A percentile compares a stretch with the other conserved stretches of the same genome.
Evolutionary conservation across 371 early-diverging fungal genomes (phyloP).

Genomic region (Blakeslea trispora): DNA sequence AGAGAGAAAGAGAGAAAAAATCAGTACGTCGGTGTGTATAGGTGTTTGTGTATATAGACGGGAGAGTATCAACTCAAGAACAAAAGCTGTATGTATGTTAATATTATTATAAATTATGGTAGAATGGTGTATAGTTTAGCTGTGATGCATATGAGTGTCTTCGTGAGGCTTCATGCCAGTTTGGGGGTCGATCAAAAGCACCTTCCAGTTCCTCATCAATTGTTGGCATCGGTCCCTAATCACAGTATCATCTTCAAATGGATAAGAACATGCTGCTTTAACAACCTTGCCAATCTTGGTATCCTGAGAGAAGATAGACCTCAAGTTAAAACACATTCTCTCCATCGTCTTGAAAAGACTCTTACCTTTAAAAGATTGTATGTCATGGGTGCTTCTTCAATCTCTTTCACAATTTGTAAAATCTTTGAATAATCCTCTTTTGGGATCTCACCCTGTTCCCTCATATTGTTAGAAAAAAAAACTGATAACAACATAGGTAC

Average conservation of each 20-base stretch:
- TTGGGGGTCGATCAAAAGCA: constrained; percentile 26
- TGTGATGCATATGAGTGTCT: constrained; percentile 14
- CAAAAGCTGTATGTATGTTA: background rate
- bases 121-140: background rate
- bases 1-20: no score
- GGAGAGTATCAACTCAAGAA: background rate
- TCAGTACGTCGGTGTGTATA: background rate
- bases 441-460: constrained; percentile 46
- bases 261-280: constrained; percentile 43
- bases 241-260: constrained; percentile 35
- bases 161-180: background rate
- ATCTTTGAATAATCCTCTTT: constrained; percentile 49
- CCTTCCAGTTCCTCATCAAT: constrained; percentile 45
- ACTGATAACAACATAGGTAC: no score
- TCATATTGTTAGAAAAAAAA: background rate
- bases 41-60: background rate
- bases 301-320: constrained; percentile 27
- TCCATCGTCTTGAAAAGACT: background rate
- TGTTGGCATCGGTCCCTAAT: constrained; percentile 45
- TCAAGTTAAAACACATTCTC: background rate
- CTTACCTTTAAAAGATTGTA: constrained; percentile 47
- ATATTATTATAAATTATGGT: background rate
- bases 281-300: constrained; percentile 58
- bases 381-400: constrained; percentile 50
- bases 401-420: constrained; percentile 36